Evolutionary conservation across 2,329 filamentous ascomycete genomes (phyloP).

Genomic region (Fragosphaeria purpurea): DNA sequence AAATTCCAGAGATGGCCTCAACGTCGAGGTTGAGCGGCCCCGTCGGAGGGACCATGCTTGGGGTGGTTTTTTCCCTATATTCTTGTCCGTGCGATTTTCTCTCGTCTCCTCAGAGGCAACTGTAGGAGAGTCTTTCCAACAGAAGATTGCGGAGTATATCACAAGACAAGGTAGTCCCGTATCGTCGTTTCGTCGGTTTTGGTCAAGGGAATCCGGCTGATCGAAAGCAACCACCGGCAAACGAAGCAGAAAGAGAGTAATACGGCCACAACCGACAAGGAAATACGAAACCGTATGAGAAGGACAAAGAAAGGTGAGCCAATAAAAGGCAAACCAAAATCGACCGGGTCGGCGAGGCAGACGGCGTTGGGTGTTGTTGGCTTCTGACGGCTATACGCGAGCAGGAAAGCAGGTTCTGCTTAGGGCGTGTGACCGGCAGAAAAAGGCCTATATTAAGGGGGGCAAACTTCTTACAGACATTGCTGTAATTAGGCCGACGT

Average conservation of each 20-base stretch:
- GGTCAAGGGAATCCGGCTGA: neutral
- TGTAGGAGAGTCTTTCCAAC: too few species aligned
- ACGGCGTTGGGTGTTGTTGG: too few species aligned
- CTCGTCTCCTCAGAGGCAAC: too few species aligned
- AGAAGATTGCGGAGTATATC: too few species aligned
- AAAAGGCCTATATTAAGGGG: neutral
- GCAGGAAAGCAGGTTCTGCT: neutral
- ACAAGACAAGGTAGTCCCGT: neutral
- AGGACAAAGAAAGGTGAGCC: neutral
- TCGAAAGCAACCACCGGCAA: neutral
- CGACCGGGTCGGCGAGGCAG: neutral
- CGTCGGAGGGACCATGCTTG: slow-evolving; percentile 43
- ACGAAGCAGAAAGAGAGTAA: neutral
- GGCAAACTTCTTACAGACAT: too few species aligned
- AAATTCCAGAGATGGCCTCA: slow-evolving; percentile 85
- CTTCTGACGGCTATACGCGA: too few species aligned
- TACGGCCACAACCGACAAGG: neutral
- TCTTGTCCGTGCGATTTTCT: too few species aligned
- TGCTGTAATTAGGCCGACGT: too few species aligned
- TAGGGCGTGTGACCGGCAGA: neutral
- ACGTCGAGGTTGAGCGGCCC: slow-evolving; percentile 64
- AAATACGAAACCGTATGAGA: neutral
- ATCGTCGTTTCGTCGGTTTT: neutral
- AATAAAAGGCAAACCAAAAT: too few species aligned
- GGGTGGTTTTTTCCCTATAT: neutral